Percentiles rank a stretch among this genome's conserved stretches.
Evolutionary conservation across 225 moss, liverwort and hornwort species (phyloP).

Genomic region (Physcomitrellopsis africana): DNA sequence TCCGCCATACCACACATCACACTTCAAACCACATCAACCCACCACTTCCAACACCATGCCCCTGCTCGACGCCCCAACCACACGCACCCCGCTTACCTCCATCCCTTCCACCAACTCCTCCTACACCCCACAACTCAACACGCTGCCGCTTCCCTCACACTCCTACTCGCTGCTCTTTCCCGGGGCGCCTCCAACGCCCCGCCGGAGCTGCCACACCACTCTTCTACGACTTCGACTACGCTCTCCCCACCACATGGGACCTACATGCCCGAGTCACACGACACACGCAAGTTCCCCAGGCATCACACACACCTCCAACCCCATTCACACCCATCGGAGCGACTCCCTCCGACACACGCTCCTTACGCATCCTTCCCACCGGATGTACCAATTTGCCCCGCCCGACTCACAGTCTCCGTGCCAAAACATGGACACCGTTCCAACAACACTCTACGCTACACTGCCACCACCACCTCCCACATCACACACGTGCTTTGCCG

Average conservation of each 20-base stretch:
- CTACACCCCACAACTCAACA: no score
- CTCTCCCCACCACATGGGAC: not conserved
- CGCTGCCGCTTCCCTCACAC: no score
- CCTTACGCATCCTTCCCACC: not conserved
- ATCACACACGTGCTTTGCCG: no score
- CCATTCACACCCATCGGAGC: not conserved
- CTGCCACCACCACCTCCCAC: conserved; percentile 11
- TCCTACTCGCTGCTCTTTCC: no score
- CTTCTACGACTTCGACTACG: not conserved
- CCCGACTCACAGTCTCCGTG: conserved; percentile 1
- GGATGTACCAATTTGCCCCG: not conserved
- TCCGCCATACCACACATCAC: no score
- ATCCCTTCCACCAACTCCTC: not conserved
- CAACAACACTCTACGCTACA: no score
- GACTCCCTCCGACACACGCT: conserved; percentile 7
- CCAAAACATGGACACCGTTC: not conserved
- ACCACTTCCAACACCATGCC: no score
- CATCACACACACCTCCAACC: not conserved
- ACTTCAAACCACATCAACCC: no score
- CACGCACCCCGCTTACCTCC: not conserved
- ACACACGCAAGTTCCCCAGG: not conserved
- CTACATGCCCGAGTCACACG: not conserved
- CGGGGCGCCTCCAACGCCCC: not conserved
- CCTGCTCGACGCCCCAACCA: no score
- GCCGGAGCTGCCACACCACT: conserved; percentile 11